Evolutionary conservation across 164 flowering plant species (phyloP).

Genomic region (Taxillus chinensis): DNA sequence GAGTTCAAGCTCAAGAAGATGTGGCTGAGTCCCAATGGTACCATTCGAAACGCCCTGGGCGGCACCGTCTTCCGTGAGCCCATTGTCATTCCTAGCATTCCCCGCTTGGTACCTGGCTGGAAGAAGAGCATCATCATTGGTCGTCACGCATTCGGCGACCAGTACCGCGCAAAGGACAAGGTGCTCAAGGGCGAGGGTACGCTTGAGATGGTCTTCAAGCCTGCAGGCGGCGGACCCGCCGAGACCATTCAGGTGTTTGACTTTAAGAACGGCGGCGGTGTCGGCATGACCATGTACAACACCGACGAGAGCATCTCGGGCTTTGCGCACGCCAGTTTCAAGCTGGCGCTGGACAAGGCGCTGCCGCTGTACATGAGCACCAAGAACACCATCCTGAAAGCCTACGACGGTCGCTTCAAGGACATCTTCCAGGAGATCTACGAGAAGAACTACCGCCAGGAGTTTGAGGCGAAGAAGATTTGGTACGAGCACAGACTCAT

Average conservation of each 20-base stretch:
- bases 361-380: constrained; percentile 99
- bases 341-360: constrained; percentile 65
- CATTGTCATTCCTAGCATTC: constrained; percentile 79
- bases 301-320: constrained; percentile 88
- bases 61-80: constrained; percentile 99
- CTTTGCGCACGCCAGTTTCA: constrained; percentile 95
- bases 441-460: constrained; percentile 60
- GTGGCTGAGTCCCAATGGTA: constrained; percentile 99
- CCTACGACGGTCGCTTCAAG: constrained; percentile 96
- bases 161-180: constrained; percentile 82
- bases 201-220: too few relatives aligned
- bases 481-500: constrained; percentile 97
- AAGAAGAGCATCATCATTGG: constrained; percentile 68
- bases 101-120: constrained; percentile 81
- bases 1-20: constrained; percentile 74
- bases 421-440: constrained; percentile 81
- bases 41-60: constrained; percentile 88
- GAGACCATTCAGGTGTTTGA: too few relatives aligned
- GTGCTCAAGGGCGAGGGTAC: constrained; percentile 90
- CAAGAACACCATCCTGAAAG: constrained; percentile 92
- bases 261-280: constrained; percentile 95
- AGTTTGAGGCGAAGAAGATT: constrained; percentile 71
- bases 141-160: constrained; percentile 98
- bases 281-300: constrained; percentile 86
- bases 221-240: too few relatives aligned